These are phyloP conservation scores for Megacollybia marginata DNA, from an alignment of 768 basidiomycete species.

Conservation along the genomic window DNA sequence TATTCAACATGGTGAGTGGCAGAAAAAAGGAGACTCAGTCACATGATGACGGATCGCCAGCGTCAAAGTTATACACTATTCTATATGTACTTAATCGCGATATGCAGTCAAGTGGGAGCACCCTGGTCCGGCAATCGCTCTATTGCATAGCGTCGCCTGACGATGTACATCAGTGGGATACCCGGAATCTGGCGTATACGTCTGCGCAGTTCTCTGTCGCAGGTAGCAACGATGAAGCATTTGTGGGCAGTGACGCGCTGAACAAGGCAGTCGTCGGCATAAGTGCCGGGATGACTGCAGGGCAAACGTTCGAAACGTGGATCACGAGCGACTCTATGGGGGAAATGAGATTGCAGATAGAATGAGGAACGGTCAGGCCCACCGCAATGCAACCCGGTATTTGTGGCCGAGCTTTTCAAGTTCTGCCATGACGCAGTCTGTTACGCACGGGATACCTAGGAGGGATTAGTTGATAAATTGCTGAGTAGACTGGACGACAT, in stretches of 20 bases:
- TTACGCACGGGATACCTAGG: slow-evolving; percentile 95
- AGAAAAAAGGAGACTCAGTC: no score
- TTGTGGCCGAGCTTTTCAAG: slow-evolving; percentile 95
- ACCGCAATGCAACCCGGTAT: slow-evolving; percentile 93
- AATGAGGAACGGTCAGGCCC: slow-evolving; percentile 18
- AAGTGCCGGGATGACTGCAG: slow-evolving; percentile 93
- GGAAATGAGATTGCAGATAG: slow-evolving; percentile 1
- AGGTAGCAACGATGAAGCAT: slow-evolving; percentile 96
- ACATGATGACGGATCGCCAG: no score
- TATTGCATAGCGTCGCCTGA: slow-evolving; percentile 85
- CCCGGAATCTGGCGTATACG: slow-evolving; percentile 90
- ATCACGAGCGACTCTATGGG: slow-evolving; percentile 86
- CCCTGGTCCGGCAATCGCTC: slow-evolving; percentile 94
- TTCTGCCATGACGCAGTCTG: slow-evolving; percentile 98
- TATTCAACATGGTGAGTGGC: no score
- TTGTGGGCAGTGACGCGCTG: slow-evolving; percentile 92
- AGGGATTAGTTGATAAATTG: slow-evolving; percentile 3
- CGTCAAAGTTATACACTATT: no score
- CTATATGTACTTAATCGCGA: no score
- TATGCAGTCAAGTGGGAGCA: slow-evolving; percentile 35
- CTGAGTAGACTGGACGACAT: slow-evolving; percentile 39
- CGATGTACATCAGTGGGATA: slow-evolving; percentile 97
- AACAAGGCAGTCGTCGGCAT: slow-evolving; percentile 97
- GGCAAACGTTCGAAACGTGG: slow-evolving; percentile 91
- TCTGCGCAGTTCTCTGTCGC: slow-evolving; percentile 89